Evolutionary conservation across 345 rosid genomes (phyloP).

Genomic region (Eucalyptus curtisii): DNA sequence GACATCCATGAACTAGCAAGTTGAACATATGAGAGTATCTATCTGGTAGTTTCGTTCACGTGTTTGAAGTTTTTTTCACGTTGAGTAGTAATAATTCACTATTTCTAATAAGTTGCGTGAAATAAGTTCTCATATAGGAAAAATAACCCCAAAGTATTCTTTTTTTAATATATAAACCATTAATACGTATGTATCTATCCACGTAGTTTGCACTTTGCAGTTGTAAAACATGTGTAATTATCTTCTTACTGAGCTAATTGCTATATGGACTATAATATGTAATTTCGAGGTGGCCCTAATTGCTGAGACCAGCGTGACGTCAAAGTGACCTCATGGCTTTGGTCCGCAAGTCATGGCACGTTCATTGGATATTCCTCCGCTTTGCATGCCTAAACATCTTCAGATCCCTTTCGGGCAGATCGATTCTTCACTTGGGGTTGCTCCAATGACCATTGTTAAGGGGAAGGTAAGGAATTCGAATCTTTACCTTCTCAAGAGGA

Average conservation of each 20-base stretch:
- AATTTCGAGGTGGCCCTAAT: background rate
- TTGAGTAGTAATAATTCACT: background rate
- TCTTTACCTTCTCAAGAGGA: too few species aligned
- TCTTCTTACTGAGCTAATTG: background rate
- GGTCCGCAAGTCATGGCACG: background rate
- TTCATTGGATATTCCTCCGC: background rate
- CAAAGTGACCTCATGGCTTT: background rate
- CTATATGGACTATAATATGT: background rate
- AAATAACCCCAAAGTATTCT: background rate
- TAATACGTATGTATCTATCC: background rate
- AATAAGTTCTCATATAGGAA: background rate
- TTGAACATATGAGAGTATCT: background rate
- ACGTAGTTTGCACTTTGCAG: background rate
- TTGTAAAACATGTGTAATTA: background rate
- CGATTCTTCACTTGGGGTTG: too few species aligned
- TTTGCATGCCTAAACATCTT: background rate
- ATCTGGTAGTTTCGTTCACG: background rate
- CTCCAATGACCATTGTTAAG: too few species aligned
- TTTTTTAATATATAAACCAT: background rate
- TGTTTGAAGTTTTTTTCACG: background rate
- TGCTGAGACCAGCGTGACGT: background rate
- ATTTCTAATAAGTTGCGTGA: background rate
- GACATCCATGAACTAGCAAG: background rate
- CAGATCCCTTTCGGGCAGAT: accelerated
- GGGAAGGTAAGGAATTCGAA: accelerated